Evolutionary conservation across 2,329 filamentous ascomycete genomes (phyloP), one percentile per base, ranked within the genome.

Genomic region (Ophiostoma perfectum): DNA sequence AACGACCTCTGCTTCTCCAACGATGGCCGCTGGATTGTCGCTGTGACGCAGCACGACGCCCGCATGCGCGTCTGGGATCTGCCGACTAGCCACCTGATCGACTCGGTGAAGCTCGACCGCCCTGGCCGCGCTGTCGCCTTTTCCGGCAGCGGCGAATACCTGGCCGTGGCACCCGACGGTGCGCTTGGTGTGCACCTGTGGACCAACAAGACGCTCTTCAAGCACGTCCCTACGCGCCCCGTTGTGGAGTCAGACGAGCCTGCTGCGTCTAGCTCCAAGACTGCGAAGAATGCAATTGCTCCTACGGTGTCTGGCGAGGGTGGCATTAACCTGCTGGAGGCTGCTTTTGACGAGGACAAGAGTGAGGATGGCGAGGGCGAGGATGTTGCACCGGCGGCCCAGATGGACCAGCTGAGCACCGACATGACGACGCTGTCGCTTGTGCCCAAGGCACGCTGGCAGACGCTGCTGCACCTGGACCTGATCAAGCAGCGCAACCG

Each of bases 201-300:
- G 94, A 97, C 92, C 36, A 99, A 99, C 79, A 91, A 91, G 75
- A 90, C 90, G 0, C 82, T 98, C 0, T 99, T 97, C 81, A 91
- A 89, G 68, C 93, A 97, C 73, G 88, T 97, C 0, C 89, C 93
- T 0, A 96, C 93, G 0, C 84, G 90, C 27, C 91, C 95, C 73
- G 90, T 99, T 69, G 89, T 90, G 3, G 92, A 69, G 52, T 27
- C 42, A 3, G 63, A 18, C 27, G 52, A 16, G 9, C 7, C 63
- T 18, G 42, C n/a, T 45, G 64, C 18, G 18, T 39, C 47, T 6
- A 14, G 12, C 9, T 16, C 27, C 36, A 14, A 18, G 5, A 55
- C 18, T 5, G 18, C 38, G 16, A 38, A 66, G 62, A 60, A 66
- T 42, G 45, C 38, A 2, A n/a, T 44, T 5, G 67, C 52, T 1